Base-by-base conservation (phyloP, 2,329 filamentous ascomycete species). In the Neurospora sp. region DNA sequence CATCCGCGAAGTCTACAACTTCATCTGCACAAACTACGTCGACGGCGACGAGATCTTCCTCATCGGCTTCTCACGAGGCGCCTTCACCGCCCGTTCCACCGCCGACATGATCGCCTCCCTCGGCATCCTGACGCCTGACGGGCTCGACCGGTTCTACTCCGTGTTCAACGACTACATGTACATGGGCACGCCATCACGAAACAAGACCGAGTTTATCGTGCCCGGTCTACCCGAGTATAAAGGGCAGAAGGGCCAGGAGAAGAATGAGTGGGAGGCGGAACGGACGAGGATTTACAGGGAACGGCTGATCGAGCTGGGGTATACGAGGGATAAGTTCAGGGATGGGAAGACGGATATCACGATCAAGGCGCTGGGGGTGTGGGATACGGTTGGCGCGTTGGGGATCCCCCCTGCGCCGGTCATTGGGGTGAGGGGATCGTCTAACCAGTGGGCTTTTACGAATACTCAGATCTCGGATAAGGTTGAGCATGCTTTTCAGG, bases 401-500 rank as follows among this genome's bases (percentile, higher is more conserved):
- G 82, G 81, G 1, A 80, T 85, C 39, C 83, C 83, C 1, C 80
- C 81, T 0, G 78, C 77, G 4, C 78, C 81, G 2, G 73, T 81
- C 68, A 73, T 82, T 6, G 79, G 78, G 69, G 70, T 81, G 69
- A 77, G 80, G 8, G 80, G 81, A 33, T 79, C 78, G 11, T 74
- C 78, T 1, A 74, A 78, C 40, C 77, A 80, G 66, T 79, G 77
- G 76, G 76, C 78, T 28, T 83, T 83, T 71, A 81, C 80, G 69
- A 80, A 83, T 74, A 84, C 83, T 4, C 78, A 80, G 67, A 77
- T 84, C 68, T 80, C 79, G 8, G 73, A 75, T 66, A 78, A 78
- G 69, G 79, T 85, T 40, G 77, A 81, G 70, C 78, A 84, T 74
- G 84, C 83, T 2, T 85, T 86, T 71, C 84, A 86, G 71, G 83